Evolutionary conservation across 2,329 filamentous ascomycete genomes (phyloP).

Genomic region (Diaporthe amygdali): DNA sequence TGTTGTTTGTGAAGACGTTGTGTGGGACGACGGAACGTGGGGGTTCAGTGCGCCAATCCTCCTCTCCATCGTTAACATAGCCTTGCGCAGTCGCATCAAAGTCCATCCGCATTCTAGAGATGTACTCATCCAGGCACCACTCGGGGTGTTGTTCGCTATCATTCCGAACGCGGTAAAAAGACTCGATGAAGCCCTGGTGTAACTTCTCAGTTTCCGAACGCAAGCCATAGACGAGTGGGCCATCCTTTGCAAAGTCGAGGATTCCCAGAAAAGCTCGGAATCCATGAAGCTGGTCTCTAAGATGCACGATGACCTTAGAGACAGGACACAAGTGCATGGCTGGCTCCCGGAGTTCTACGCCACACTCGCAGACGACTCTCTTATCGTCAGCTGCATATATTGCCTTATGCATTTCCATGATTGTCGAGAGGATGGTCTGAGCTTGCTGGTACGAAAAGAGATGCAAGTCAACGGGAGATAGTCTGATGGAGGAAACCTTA

Average conservation of each 20-base stretch:
- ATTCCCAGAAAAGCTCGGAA: not conserved
- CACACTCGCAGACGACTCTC: too few relatives aligned
- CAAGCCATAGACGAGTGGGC: not conserved
- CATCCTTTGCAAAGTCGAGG: not conserved
- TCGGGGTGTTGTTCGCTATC: not conserved
- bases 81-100: not conserved
- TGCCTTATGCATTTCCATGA: too few relatives aligned
- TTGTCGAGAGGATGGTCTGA: too few relatives aligned
- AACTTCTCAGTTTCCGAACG: accelerated
- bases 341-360: too few relatives aligned
- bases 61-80: not conserved
- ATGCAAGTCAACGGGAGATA: too few relatives aligned
- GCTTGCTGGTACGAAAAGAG: too few relatives aligned
- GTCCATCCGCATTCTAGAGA: not conserved
- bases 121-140: not conserved
- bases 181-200: too few relatives aligned
- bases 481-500: too few relatives aligned
- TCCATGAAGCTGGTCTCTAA: not conserved
- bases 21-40: not conserved
- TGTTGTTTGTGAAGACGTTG: not conserved
- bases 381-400: too few relatives aligned
- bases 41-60: not conserved
- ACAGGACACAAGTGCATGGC: not conserved
- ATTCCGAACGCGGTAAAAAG: accelerated
- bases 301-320: too few relatives aligned